Base-by-base conservation (phyloP, 768 basidiomycete species). In the Gloeophyllum trabeum region DNA sequence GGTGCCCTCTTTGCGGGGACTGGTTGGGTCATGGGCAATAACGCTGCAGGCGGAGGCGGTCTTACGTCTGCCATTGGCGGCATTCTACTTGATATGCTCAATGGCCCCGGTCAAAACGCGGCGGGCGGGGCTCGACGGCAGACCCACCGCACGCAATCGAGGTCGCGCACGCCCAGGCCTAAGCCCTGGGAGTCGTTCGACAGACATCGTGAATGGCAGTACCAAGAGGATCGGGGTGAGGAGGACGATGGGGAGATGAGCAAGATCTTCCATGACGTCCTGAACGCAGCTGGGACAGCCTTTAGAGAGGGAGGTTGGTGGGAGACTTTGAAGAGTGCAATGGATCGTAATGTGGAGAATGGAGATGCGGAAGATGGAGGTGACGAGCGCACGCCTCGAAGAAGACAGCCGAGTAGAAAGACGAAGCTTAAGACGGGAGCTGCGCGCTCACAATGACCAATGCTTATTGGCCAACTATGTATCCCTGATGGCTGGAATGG, bases 101-200 rank as follows among this genome's bases (percentile, higher is more conserved):
- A 67, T 43, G 63, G 63, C 20, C 56, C 59, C 34, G 54, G 52
- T 18, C 55, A 57, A 42, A 58, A 59, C 40, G 51, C 52, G 32
- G 51, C 60, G 34, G 54, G 51, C 34, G 43, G 23, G 42, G 42
- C 28, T 39, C 46, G 18, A 38, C 24, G 6, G 35, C 56, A 21
- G 46, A 26, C 14, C 24, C 12, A 35, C 39, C 42, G 26, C 48
- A 24, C 48, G 10, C 35, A 43, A 41, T 39, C 46, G 21, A 43
- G 44, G 12, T 48, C 49, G 6, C 39, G 47, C 28, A 51, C 16
- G 44, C 48, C 50, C 32, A 58, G 55, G 14, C 61, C 77, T 3
- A 76, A 73, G 46, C 56, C 75, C 38, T 84, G 80, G 81, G 79
- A 84, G 34, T 66, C 78, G 12, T 87, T 80, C 51, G 69, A 75